These are phyloP conservation scores for Chara braunii DNA, from an alignment of 139 green algal species.

Conservation along the genomic window DNA sequence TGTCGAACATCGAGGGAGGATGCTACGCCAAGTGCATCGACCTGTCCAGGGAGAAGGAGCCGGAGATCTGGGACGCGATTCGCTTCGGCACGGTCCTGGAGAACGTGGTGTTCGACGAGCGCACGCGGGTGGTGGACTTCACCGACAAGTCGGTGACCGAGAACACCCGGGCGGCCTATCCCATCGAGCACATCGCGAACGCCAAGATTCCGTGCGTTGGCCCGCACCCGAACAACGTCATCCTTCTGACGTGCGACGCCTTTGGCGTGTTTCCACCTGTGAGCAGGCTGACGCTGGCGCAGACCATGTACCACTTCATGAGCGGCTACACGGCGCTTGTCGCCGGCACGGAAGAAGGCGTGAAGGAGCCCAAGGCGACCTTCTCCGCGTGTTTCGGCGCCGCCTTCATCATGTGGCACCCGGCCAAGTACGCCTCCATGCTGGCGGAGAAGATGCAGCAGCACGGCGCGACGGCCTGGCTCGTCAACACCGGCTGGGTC, in stretches of 20 bases:
- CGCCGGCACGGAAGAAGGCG: conserved; percentile 84
- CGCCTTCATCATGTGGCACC: conserved; percentile 70
- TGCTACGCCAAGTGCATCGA: conserved; percentile 93
- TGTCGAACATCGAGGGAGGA: conserved; percentile 92
- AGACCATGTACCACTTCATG: conserved; percentile 96
- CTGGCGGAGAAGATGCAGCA: conserved; percentile 76
- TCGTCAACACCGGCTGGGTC: conserved; percentile 86
- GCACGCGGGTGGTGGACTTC: conserved; percentile 46
- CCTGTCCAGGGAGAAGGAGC: conserved; percentile 66
- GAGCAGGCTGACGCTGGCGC: conserved; percentile 64
- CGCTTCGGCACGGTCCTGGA: conserved; percentile 76
- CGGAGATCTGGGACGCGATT: conserved; percentile 84
- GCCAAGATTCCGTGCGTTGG: background rate
- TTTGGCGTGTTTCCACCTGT: conserved; percentile 89
- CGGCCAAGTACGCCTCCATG: conserved; percentile 81
- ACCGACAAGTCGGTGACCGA: conserved; percentile 62
- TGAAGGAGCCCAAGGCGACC: conserved; percentile 87
- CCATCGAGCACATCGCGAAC: conserved; percentile 86
- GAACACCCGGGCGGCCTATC: conserved; percentile 87
- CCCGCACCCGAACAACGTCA: conserved; percentile 48
- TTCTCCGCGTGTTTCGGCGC: conserved; percentile 48
- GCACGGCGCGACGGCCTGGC: conserved; percentile 68
- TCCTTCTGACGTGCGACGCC: conserved; percentile 74
- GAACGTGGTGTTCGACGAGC: conserved; percentile 73
- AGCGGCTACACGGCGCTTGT: conserved; percentile 83